Conservation (phyloP, 2,329 filamentous ascomycete genomes). For the Neonectria magnoliae region DNA sequence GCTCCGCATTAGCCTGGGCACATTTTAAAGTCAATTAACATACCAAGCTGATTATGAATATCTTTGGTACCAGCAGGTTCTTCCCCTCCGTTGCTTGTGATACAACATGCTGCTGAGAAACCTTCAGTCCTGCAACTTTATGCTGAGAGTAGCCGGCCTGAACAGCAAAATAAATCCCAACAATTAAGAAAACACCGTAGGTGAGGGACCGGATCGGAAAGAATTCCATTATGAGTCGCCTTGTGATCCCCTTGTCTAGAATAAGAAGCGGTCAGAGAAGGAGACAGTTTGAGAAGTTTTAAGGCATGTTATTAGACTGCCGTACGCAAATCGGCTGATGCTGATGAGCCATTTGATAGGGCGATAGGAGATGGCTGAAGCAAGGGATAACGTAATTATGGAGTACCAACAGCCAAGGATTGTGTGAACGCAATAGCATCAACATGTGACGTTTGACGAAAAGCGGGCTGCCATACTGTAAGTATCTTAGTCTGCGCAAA, state of each 20-base stretch:
- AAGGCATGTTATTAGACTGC: neutral
- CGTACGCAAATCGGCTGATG: neutral
- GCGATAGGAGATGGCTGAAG: neutral
- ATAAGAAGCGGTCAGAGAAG: neutral
- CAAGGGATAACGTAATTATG: neutral
- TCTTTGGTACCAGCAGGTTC: conserved; percentile 4
- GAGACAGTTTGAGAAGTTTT: neutral
- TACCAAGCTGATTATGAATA: conserved; percentile 23
- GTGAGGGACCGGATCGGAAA: neutral
- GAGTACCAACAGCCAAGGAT: neutral
- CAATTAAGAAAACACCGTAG: neutral
- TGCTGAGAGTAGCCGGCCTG: neutral
- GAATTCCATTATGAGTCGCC: neutral
- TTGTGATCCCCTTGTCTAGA: neutral
- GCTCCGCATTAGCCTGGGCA: neutral
- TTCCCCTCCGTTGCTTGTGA: neutral
- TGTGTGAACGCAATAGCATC: neutral
- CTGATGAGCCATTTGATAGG: neutral
- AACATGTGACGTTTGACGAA: neutral
- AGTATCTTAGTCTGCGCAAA: neutral
- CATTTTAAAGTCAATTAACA: neutral
- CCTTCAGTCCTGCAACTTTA: neutral
- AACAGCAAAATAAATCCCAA: neutral
- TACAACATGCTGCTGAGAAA: neutral
- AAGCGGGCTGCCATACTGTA: neutral